Conservation (phyloP, 1,139 yeast genomes). For the Diutina ranongensis region DNA sequence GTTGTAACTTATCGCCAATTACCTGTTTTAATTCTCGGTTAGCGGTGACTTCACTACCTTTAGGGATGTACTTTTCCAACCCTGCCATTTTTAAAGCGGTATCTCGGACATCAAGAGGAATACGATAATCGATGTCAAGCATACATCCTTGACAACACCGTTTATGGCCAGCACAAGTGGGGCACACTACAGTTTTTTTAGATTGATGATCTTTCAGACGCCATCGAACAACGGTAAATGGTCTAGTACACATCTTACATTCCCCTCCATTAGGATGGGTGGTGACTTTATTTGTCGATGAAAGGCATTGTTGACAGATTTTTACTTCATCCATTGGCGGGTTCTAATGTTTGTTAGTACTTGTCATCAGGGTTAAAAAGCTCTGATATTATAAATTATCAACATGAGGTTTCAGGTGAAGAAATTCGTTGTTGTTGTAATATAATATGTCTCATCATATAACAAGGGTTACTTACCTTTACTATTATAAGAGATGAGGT, state of each 20-base stretch:
- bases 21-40: conserved; percentile 35
- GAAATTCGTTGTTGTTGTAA: conserved; percentile 36
- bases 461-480: conserved; percentile 3
- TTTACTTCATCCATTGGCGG: neutral
- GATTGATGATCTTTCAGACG: conserved; percentile 24
- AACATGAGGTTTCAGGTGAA: conserved; percentile 53
- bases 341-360: neutral
- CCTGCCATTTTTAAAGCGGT: conserved; percentile 73
- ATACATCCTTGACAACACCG: conserved; percentile 86
- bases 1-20: conserved; percentile 25
- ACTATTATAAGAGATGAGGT: no score
- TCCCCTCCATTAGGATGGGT: conserved; percentile 67
- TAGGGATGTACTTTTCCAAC: conserved; percentile 19
- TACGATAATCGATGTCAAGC: conserved; percentile 68
- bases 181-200: conserved; percentile 52
- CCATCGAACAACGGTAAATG: conserved; percentile 79
- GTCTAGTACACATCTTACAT: conserved; percentile 71
- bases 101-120: conserved; percentile 71
- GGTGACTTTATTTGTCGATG: conserved; percentile 56
- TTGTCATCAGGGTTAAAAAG: conserved; percentile 52
- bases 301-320: conserved; percentile 59
- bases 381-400: conserved; percentile 45
- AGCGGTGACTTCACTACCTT: conserved; percentile 7
- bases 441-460: neutral
- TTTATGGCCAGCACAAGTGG: conserved; percentile 64